Evolutionary conservation across 495 filamentous ascomycete species (phyloP).

Genomic region (Aspergillus coremiiformis): DNA sequence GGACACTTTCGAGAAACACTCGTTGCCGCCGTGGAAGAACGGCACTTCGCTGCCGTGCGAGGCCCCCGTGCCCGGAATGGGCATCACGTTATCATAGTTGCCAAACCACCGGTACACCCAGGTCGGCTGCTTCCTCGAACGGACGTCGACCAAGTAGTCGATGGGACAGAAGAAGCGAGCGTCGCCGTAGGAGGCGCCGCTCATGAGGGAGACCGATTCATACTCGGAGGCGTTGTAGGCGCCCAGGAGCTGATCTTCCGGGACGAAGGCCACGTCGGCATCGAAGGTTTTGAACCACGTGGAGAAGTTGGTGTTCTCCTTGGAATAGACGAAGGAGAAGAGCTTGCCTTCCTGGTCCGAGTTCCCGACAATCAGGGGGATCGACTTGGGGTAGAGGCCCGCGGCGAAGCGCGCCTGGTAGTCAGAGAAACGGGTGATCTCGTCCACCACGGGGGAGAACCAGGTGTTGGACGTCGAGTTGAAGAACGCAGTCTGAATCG

Average conservation of each 20-base stretch:
- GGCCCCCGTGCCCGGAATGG: constrained; percentile 12
- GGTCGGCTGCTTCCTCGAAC: constrained; percentile 15
- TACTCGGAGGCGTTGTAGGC: constrained; percentile 18
- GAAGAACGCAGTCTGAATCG: constrained; percentile 20
- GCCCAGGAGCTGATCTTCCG: constrained; percentile 11
- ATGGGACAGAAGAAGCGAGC: constrained; percentile 22
- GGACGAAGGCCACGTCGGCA: constrained; percentile 19
- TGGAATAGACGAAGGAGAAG: constrained; percentile 17
- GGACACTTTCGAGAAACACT: constrained; percentile 16
- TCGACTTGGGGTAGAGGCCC: constrained; percentile 16
- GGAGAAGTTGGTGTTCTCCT: constrained; percentile 20
- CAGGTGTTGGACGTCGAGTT: constrained; percentile 25
- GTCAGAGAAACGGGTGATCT: constrained; percentile 21
- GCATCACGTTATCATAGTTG: constrained; percentile 18
- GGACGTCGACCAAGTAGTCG: constrained; percentile 18
- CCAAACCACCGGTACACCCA: constrained; percentile 27
- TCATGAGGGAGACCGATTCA: constrained; percentile 19
- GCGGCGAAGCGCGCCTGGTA: constrained; percentile 16
- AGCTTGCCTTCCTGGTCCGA: constrained; percentile 21
- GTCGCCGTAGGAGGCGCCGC: constrained; percentile 23
- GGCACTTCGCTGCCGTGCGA: constrained; percentile 24
- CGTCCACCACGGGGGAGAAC: constrained; percentile 19
- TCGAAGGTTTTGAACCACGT: constrained; percentile 22
- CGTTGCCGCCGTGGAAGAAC: constrained; percentile 25
- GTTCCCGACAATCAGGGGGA: constrained; percentile 24